Conservation (phyloP, 2,329 filamentous ascomycete species). For the Orbilia oligospora region DNA sequence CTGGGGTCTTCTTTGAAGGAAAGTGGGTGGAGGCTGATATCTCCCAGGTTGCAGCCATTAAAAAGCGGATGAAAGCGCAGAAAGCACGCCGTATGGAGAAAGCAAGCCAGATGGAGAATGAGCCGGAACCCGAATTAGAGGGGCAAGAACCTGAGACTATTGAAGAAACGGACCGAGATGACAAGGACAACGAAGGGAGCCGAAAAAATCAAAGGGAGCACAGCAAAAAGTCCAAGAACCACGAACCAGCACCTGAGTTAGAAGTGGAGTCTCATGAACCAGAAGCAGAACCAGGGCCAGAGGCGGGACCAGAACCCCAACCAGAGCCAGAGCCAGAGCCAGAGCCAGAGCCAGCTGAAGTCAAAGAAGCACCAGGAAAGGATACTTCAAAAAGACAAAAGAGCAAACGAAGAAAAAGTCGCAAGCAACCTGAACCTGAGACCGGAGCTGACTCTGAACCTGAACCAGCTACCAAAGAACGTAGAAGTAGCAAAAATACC, state of each 20-base stretch:
- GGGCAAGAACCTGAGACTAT: not conserved
- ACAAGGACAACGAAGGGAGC: not conserved
- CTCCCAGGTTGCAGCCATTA: not conserved
- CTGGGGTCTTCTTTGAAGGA: not conserved
- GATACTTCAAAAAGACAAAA: not conserved
- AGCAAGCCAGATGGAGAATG: not conserved
- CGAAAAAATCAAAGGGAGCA: not conserved
- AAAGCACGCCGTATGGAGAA: not conserved
- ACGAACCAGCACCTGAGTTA: not conserved
- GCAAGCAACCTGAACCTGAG: slow-evolving; percentile 3
- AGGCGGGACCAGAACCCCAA: not conserved
- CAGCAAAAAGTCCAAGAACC: not conserved
- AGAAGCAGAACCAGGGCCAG: not conserved
- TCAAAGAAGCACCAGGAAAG: not conserved
- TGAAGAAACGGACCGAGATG: not conserved
- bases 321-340: not conserved
- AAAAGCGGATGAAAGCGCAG: not conserved
- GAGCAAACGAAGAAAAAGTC: not conserved
- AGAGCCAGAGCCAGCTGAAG: not conserved
- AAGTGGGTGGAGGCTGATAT: not conserved
- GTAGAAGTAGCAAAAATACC: not conserved
- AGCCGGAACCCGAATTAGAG: not conserved
- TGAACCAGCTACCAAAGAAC: not conserved
- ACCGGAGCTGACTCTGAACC: not conserved
- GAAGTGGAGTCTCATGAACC: not conserved